Base-by-base conservation (phyloP, 768 basidiomycete species). In the Lentinula sp. region DNA sequence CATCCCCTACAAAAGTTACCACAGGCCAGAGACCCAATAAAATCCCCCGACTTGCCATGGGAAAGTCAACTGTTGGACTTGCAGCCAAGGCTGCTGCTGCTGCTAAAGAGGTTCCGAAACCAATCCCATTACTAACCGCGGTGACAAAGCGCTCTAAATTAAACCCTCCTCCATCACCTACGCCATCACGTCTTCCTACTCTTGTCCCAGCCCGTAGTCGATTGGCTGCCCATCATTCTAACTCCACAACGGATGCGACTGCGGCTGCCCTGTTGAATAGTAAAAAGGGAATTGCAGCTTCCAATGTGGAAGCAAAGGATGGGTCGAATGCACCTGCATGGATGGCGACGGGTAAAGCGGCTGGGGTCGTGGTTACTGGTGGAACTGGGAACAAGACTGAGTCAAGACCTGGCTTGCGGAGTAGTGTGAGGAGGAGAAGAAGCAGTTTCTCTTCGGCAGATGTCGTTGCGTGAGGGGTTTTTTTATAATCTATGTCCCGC, bases 361-460 rank as follows among this genome's bases (percentile, higher is more conserved):
- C 85, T 1, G 86, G 83, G 64, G 55, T 56, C 7, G 55, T 56
- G 18, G 55, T 56, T 2, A 56, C 40, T 5, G n/a, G 13, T 56
- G 40, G 40, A 16, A 43, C n/a, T 16, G 55, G 55, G 21, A 56
- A 56, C n/a, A 56, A 56, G 15, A 43, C 37, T 37, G 55, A 40
- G 42, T 40, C 55, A 10, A 84, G 91, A 42, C 92, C 92, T 7
- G 85, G 86, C 1, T 74, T 92, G 39, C n/a, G 55, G 63, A 80
- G 92, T 57, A 87, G 78, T 46, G 83, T 91, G 54, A 80, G 91
- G 64, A 81, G 90, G 63, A 77, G 92, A 68, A 79, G 92, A 62
- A 93, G 92, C 69, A 94, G 93, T 67, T 94, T 94, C 72, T 93
- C 93, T 69, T 80, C 87, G 60, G 91, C 89, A 3, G 92, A 94